Evolutionary conservation across 148 eudicot genomes (phyloP).

Genomic region (Selenicereus undatus): DNA sequence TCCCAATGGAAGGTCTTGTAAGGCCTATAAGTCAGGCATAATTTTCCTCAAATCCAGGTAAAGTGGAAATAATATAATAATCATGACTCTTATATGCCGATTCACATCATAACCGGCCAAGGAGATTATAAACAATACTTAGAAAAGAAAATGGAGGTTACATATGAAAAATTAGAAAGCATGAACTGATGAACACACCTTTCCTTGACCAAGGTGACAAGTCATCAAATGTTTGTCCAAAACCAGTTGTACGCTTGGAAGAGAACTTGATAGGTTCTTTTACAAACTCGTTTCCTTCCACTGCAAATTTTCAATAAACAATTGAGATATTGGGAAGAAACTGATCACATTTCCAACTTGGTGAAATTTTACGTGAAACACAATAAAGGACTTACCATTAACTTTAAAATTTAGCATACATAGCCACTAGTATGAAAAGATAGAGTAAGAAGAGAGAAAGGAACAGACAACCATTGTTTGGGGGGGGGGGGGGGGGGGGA

Average conservation of each 20-base stretch:
- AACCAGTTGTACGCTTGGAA: slow-evolving; percentile 46
- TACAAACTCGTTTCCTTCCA: slow-evolving; percentile 65
- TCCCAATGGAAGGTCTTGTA: too few species aligned
- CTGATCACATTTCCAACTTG: neutral
- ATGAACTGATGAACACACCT: slow-evolving; percentile 52
- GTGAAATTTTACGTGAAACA: neutral
- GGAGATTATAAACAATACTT: neutral
- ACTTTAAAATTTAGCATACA: neutral
- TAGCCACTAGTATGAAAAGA: neutral
- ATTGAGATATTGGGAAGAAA: neutral
- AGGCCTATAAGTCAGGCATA: too few species aligned
- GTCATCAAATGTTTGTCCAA: slow-evolving; percentile 52
- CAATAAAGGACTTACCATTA: neutral
- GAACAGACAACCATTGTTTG: neutral
- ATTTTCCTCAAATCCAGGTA: too few species aligned
- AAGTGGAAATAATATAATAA: neutral
- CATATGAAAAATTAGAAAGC: neutral
- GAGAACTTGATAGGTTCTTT: slow-evolving; percentile 68
- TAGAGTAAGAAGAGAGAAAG: neutral
- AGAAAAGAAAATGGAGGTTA: neutral
- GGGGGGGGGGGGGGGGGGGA: too few species aligned
- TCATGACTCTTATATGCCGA: neutral
- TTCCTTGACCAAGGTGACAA: slow-evolving; percentile 47
- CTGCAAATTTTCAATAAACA: slow-evolving; percentile 31
- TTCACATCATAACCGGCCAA: neutral